phyloP scores from a whole-genome alignment of 2,329 filamentous ascomycete genomes.

The Coniochaeta hoffmannii region DNA sequence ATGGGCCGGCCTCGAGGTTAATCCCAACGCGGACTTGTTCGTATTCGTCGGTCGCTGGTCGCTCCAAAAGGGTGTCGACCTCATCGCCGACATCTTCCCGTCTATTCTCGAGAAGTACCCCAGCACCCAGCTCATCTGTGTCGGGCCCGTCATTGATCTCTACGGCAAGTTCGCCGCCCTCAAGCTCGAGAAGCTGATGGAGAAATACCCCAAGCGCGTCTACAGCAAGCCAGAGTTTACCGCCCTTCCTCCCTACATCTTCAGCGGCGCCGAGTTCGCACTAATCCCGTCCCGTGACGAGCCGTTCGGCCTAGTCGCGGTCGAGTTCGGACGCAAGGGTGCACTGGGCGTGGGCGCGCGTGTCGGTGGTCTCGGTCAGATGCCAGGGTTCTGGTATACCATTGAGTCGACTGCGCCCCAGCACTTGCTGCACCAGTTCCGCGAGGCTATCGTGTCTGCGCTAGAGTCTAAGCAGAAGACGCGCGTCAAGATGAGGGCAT shows the following conservation, averaged over 20 bases:
- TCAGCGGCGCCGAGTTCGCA: constrained; percentile 61
- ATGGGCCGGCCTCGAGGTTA: constrained; percentile 57
- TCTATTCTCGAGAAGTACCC: constrained; percentile 51
- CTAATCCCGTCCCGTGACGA: constrained; percentile 63
- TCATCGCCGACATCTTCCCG: constrained; percentile 62
- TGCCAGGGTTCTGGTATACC: constrained; percentile 67
- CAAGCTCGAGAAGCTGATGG: constrained; percentile 57
- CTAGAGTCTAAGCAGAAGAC: constrained; percentile 48
- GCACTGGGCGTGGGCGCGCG: constrained; percentile 59
- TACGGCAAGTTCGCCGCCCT: constrained; percentile 62
- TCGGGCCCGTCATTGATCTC: constrained; percentile 60
- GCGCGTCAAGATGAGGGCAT: constrained; percentile 55
- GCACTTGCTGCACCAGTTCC: constrained; percentile 59
- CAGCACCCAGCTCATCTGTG: constrained; percentile 53
- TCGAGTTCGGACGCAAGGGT: constrained; percentile 62
- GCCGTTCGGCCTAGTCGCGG: constrained; percentile 61
- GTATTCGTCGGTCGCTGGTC: constrained; percentile 65
- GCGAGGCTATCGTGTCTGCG: constrained; percentile 53
- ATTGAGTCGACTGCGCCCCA: constrained; percentile 57
- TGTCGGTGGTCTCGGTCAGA: constrained; percentile 61
- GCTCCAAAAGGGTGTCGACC: constrained; percentile 61
- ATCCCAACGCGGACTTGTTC: constrained; percentile 55
- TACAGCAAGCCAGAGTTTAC: constrained; percentile 65
- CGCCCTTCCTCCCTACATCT: constrained; percentile 57
- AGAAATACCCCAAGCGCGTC: constrained; percentile 56